A percentile compares a stretch with the other conserved stretches of the same genome.
Evolutionary conservation across 805 yeast genomes (phyloP).

Genomic region (Zygoascus tannicola): DNA sequence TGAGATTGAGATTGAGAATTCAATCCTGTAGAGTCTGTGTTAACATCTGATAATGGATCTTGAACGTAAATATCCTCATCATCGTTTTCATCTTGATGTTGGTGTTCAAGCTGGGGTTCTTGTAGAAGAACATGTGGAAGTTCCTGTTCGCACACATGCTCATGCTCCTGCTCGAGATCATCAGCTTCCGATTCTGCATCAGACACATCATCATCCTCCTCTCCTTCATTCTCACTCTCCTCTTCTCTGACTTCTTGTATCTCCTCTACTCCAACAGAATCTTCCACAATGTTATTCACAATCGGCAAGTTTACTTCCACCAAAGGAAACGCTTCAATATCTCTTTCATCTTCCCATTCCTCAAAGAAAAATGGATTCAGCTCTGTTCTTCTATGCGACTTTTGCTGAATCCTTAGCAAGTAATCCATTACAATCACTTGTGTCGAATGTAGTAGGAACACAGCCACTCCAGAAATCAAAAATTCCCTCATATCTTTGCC

Average conservation of each 20-base stretch:
- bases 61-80: background rate
- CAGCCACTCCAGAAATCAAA: background rate
- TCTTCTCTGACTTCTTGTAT: background rate
- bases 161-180: background rate
- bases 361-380: background rate
- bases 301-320: background rate
- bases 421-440: background rate
- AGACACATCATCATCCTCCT: no score
- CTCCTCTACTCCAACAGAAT: background rate
- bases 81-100: background rate
- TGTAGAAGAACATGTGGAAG: no score
- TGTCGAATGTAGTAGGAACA: background rate
- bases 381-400: background rate
- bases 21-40: no score
- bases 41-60: no score
- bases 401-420: background rate
- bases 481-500: background rate
- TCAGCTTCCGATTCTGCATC: no score
- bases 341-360: background rate
- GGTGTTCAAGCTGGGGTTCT: no score
- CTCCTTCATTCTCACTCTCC: background rate
- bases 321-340: conserved; percentile 1
- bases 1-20: no score
- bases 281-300: background rate
- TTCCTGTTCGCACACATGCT: background rate